Conservation (phyloP, 2,329 filamentous ascomycete genomes). For the Blumeria graminis region DNA sequence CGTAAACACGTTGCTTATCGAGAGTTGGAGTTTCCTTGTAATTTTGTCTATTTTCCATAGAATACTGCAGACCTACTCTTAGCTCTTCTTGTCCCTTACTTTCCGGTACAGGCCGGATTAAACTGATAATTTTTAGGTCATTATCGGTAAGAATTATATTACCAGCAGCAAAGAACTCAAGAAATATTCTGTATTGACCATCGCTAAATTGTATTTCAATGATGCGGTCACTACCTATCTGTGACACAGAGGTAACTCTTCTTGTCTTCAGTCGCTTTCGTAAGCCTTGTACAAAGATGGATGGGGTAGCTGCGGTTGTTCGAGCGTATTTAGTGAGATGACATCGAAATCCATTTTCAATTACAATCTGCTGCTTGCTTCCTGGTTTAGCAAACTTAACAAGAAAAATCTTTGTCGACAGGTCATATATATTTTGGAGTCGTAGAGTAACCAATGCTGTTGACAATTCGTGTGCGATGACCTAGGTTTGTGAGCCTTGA, state of each 20-base stretch:
- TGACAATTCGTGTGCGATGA: constrained; percentile 84
- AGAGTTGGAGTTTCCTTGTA: constrained; percentile 50
- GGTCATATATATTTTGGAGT: constrained; percentile 83
- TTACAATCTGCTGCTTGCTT: constrained; percentile 66
- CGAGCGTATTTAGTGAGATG: constrained; percentile 82
- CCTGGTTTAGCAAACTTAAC: constrained; percentile 87
- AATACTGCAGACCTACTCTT: constrained; percentile 53
- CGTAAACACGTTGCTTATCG: constrained; percentile 45
- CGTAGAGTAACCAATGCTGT: constrained; percentile 51
- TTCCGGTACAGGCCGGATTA: constrained; percentile 59
- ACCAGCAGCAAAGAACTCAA: constrained; percentile 91
- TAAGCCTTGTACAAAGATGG: constrained; percentile 60
- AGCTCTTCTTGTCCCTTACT: constrained; percentile 69
- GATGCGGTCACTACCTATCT: constrained; percentile 82
- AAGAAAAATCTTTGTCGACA: constrained; percentile 84
- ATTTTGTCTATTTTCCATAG: constrained; percentile 63
- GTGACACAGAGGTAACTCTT: constrained; percentile 53
- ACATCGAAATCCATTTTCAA: constrained; percentile 89
- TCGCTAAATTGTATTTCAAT: constrained; percentile 86
- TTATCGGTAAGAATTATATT: constrained; percentile 84
- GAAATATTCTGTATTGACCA: constrained; percentile 62
- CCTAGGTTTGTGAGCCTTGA: constrained; percentile 23
- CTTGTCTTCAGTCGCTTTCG: constrained; percentile 77
- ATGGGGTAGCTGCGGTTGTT: constrained; percentile 63
- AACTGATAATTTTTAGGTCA: constrained; percentile 56